Percentiles rank a stretch among this genome's conserved stretches.
Evolutionary conservation across 2,329 filamentous ascomycete species (phyloP).

Genomic region (Phialophora expanda): DNA sequence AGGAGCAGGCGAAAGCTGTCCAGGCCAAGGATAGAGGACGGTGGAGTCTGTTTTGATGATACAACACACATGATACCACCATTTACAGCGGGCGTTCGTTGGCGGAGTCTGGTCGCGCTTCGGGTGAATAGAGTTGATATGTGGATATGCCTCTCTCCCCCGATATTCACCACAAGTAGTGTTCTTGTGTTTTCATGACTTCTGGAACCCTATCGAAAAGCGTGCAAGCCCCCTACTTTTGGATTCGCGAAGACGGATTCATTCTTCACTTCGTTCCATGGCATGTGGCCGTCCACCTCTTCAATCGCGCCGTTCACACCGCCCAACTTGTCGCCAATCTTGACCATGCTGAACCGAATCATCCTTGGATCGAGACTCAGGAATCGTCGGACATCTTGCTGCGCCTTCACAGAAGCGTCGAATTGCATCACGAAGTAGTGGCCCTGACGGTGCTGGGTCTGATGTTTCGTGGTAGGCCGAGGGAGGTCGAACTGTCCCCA

Average conservation of each 20-base stretch:
- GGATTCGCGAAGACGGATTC: conserved; percentile 11
- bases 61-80: conserved; percentile 22
- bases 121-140: conserved; percentile 23
- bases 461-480: conserved; percentile 76
- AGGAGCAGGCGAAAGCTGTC: conserved; percentile 41
- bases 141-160: conserved; percentile 24
- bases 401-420: conserved; percentile 75
- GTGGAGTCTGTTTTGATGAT: conserved; percentile 52
- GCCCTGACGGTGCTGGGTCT: conserved; percentile 80
- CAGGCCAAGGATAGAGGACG: conserved; percentile 46
- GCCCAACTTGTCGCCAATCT: conserved; percentile 73
- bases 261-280: conserved; percentile 51
- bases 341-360: conserved; percentile 85
- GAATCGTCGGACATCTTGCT: conserved; percentile 75
- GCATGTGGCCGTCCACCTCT: conserved; percentile 60
- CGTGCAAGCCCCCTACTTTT: neutral
- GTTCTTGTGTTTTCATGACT: neutral
- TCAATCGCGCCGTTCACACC: conserved; percentile 67
- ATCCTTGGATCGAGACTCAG: conserved; percentile 86
- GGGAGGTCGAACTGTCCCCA: conserved; percentile 94
- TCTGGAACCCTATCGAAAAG: neutral
- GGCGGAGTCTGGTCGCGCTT: conserved; percentile 1
- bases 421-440: conserved; percentile 99
- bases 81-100: conserved; percentile 30
- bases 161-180: neutral